Evolutionary conservation across 129 eudicot species (phyloP).

Genomic region (Helianthus tuberosus): DNA sequence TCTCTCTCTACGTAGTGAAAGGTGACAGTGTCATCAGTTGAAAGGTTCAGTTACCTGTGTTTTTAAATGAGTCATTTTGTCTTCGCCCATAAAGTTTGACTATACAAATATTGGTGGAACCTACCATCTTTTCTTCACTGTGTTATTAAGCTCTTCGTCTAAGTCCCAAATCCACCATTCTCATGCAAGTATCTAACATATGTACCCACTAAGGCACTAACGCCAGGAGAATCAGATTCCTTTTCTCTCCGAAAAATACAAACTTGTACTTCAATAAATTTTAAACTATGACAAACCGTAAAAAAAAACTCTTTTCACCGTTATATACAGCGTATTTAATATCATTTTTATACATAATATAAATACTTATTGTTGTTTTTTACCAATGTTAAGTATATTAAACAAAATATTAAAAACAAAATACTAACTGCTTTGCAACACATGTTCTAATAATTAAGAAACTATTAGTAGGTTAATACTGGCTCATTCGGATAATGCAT

Average conservation of each 20-base stretch:
- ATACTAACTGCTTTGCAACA: too few relatives aligned
- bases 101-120: not conserved
- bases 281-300: not conserved
- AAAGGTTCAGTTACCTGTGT: not conserved
- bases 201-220: not conserved
- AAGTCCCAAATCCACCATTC: not conserved
- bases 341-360: too few relatives aligned
- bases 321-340: too few relatives aligned
- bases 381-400: too few relatives aligned
- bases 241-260: slow-evolving; percentile 12
- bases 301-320: too few relatives aligned
- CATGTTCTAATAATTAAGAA: too few relatives aligned
- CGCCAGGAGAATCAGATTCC: slow-evolving; percentile 32
- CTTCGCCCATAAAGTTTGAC: not conserved
- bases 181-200: not conserved
- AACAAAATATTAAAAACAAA: too few relatives aligned
- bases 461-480: too few relatives aligned
- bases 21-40: not conserved
- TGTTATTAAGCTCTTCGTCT: not conserved
- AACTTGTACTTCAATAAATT: slow-evolving; percentile 20
- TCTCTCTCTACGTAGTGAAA: not conserved
- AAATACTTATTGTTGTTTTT: too few relatives aligned
- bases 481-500: too few relatives aligned
- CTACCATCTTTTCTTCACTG: not conserved
- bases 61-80: not conserved